Evolutionary conservation across 2,329 filamentous ascomycete genomes (phyloP).

Genomic region (Cytospora paraplurivora): DNA sequence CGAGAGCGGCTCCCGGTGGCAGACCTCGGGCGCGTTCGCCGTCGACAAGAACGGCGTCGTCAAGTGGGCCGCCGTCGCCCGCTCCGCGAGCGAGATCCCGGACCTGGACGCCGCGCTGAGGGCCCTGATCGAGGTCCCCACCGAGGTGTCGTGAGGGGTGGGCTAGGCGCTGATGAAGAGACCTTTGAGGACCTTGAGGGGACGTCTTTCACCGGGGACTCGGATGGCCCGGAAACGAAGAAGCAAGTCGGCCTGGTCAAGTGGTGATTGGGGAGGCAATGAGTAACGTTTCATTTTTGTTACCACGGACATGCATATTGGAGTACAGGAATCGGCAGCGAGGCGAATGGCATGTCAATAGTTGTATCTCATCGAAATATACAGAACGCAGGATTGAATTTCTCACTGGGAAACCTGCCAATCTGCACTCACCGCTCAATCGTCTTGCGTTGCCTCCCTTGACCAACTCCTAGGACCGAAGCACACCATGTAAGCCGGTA

Average conservation of each 20-base stretch:
- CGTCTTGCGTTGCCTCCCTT: too few species aligned
- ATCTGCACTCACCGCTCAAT: too few species aligned
- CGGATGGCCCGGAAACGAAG: background rate
- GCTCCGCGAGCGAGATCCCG: constrained; percentile 54
- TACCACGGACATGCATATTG: constrained; percentile 1
- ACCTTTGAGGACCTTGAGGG: background rate
- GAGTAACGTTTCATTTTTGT: background rate
- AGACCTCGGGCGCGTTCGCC: constrained; percentile 67
- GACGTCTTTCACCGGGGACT: background rate
- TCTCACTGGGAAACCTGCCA: too few species aligned
- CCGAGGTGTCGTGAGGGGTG: constrained; percentile 6
- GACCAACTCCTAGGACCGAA: background rate
- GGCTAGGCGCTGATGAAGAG: too few species aligned
- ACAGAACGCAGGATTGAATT: background rate
- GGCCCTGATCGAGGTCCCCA: constrained; percentile 28
- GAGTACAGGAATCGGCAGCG: constrained; percentile 4
- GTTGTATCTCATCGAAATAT: background rate
- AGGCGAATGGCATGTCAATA: constrained; percentile 7
- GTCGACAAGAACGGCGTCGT: constrained; percentile 56
- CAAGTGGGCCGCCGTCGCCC: constrained; percentile 52
- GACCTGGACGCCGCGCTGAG: constrained; percentile 52
- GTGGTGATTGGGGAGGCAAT: background rate
- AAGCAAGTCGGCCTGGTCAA: background rate
- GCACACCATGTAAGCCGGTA: background rate
- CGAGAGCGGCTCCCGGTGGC: constrained; percentile 69